A percentile compares a stretch with the other conserved stretches of the same genome.
phyloP scores from a whole-genome alignment of 73 alveolate genomes.

The Stentor roeselii region DNA sequence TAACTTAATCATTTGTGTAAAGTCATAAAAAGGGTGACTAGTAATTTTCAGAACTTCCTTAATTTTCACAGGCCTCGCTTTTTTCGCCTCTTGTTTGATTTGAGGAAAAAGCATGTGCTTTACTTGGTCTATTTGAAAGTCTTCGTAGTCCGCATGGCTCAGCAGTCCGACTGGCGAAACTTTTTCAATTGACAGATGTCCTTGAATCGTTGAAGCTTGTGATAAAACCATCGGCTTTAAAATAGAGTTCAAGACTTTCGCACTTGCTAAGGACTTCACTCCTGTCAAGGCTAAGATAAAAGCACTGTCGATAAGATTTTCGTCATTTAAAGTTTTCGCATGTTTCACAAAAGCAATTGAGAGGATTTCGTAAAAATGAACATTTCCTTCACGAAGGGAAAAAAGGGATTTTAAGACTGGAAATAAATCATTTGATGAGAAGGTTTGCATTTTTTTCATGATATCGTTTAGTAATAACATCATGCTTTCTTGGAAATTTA shows the following conservation, averaged over 20 bases:
- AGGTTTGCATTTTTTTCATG: neutral
- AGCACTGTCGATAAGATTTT: too few species aligned
- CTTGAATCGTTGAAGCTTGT: neutral
- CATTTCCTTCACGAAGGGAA: neutral
- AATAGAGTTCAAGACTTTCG: neutral
- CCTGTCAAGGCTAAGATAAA: neutral
- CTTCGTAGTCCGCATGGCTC: neutral
- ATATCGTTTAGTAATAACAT: neutral
- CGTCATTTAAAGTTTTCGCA: neutral
- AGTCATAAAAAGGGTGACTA: neutral
- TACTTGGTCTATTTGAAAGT: neutral
- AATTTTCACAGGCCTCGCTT: neutral
- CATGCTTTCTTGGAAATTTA: neutral
- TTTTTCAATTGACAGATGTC: neutral
- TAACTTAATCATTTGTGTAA: neutral
- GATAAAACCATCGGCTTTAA: neutral
- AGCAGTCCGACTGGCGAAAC: neutral
- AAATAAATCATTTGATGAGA: neutral
- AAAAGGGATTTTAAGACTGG: neutral
- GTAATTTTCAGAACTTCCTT: neutral
- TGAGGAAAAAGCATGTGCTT: neutral
- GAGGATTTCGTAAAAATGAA: neutral
- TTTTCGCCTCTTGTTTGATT: neutral
- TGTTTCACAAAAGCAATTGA: neutral
- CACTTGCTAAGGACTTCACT: neutral